Conservation (phyloP, 139 green algal genomes). For the Chlamydomonas urium region DNA sequence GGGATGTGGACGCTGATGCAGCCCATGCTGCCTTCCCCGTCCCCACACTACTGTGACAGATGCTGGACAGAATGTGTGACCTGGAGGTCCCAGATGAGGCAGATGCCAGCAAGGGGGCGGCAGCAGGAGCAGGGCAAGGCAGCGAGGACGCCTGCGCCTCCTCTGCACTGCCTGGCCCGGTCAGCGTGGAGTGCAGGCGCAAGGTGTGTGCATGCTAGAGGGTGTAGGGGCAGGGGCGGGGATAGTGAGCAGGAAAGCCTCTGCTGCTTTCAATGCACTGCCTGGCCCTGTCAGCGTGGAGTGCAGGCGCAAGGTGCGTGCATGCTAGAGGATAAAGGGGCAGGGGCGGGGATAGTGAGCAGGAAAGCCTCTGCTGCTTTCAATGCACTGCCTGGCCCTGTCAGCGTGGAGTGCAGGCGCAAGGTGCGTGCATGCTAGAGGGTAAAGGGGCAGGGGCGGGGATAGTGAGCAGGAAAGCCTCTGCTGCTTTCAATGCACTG, state of each 20-base stretch:
- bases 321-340: too few relatives aligned
- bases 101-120: not conserved
- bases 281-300: constrained; percentile 8
- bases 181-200: constrained; percentile 4
- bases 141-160: not conserved
- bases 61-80: constrained; percentile 10
- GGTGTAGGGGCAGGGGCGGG: not conserved
- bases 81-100: not conserved
- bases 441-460: not conserved
- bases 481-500: not conserved
- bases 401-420: constrained; percentile 4
- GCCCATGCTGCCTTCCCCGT: not conserved
- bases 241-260: not conserved
- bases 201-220: constrained; percentile 9
- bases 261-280: not conserved
- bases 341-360: not conserved
- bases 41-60: too few relatives aligned
- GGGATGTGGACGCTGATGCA: too few relatives aligned
- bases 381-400: not conserved
- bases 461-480: not conserved
- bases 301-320: constrained; percentile 4
- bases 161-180: not conserved
- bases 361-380: not conserved
- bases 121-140: not conserved
- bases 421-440: constrained; percentile 8